phyloP scores from a whole-genome alignment of 2,329 filamentous ascomycete genomes.

The Neocucurbitaria cava region DNA sequence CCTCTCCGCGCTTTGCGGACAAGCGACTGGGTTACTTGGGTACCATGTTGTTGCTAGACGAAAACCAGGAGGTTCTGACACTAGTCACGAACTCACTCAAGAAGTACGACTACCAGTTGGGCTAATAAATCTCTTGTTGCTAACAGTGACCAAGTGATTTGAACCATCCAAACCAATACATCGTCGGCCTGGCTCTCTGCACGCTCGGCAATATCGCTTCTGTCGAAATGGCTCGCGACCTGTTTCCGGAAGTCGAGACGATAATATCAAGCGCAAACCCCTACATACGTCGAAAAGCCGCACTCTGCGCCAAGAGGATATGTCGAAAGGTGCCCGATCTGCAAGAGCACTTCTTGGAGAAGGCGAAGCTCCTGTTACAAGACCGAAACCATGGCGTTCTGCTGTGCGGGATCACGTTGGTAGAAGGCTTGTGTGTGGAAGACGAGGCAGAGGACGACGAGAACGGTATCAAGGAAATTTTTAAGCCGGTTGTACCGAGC shows the following conservation, averaged over 20 bases:
- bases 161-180: constrained; percentile 97
- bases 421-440: constrained; percentile 90
- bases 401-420: constrained; percentile 88
- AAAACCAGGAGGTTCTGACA: constrained; percentile 98
- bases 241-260: constrained; percentile 94
- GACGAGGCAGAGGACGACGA: constrained; percentile 93
- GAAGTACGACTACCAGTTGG: constrained; percentile 67
- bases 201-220: constrained; percentile 98
- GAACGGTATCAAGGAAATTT: constrained; percentile 87
- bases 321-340: constrained; percentile 97
- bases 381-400: constrained; percentile 97
- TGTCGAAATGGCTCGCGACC: constrained; percentile 95
- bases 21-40: constrained; percentile 95
- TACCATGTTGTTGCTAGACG: constrained; percentile 93
- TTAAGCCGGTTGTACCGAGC: constrained; percentile 82
- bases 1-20: constrained; percentile 96
- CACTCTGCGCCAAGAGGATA: constrained; percentile 98
- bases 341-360: constrained; percentile 96
- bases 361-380: constrained; percentile 83
- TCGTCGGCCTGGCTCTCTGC: constrained; percentile 93
- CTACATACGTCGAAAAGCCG: constrained; percentile 97
- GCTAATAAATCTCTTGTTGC: neutral
- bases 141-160: constrained; percentile 72
- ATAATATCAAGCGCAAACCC: constrained; percentile 92
- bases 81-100: constrained; percentile 97